Conservation (phyloP, 2,329 filamentous ascomycete genomes). For the Cordyceps tenuipes region DNA sequence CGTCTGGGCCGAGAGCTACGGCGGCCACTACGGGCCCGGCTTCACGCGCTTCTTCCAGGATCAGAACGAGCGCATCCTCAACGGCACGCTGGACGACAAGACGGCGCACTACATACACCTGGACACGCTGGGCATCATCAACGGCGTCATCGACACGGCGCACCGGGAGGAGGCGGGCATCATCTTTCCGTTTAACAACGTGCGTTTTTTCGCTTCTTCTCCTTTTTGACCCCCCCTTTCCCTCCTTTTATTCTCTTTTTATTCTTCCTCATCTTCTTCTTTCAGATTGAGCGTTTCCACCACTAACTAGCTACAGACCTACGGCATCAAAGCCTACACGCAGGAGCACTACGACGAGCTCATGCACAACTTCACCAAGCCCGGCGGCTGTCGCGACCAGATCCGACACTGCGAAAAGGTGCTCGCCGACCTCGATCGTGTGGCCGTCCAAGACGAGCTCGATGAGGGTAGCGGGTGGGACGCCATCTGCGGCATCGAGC, state of each 20-base stretch:
- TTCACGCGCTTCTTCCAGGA: conserved; percentile 50
- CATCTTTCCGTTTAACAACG: conserved; percentile 52
- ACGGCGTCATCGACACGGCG: conserved; percentile 58
- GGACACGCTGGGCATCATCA: conserved; percentile 58
- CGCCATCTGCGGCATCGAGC: conserved; percentile 39
- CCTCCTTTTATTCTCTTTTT: too few relatives aligned
- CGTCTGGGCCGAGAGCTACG: conserved; percentile 61
- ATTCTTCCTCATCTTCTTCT: too few relatives aligned
- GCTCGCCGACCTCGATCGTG: conserved; percentile 44
- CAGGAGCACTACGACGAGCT: conserved; percentile 28
- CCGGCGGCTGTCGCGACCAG: conserved; percentile 43
- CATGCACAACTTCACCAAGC: conserved; percentile 22
- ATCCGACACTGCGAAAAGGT: conserved; percentile 42
- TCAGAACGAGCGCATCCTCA: conserved; percentile 47
- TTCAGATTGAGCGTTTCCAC: too few relatives aligned
- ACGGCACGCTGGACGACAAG: conserved; percentile 26
- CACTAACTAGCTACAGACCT: conserved; percentile 25
- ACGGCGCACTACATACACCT: conserved; percentile 44
- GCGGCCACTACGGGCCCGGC: conserved; percentile 60
- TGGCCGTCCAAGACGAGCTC: conserved; percentile 28
- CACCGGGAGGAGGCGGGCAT: conserved; percentile 51
- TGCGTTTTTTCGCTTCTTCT: too few relatives aligned
- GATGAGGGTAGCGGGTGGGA: conserved; percentile 20
- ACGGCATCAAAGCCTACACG: conserved; percentile 50
- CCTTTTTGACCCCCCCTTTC: too few relatives aligned